Evolutionary conservation across 768 basidiomycete species (phyloP), one percentile per base, ranked within the genome.

Genomic region (Amanita pallidorosea): DNA sequence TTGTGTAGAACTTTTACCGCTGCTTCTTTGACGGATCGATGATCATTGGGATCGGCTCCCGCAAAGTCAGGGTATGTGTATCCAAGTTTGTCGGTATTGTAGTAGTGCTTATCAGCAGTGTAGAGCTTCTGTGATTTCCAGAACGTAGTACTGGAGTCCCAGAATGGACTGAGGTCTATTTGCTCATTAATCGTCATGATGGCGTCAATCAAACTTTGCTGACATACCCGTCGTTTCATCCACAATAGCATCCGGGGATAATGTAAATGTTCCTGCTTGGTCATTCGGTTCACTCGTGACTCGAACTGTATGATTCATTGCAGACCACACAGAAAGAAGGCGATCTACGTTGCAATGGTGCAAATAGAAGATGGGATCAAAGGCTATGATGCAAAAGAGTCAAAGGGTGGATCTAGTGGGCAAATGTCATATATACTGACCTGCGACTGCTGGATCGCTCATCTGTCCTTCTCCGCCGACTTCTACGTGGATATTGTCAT

Each of bases 261-360:
- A 56, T 15, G 64, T 66, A 50, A 64, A 68, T 2, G 65, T 67
- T 12, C 67, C 70, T 37, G 58, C 58, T 5, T 57, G 12, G 42
- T 51, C 49, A 29, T 44, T 51, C n/a, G 7, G 8, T 17, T 65
- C 65, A 6, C 47, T 51, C 27, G 57, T 60, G 5, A 75, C 70
- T 68, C 70, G 72, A 5, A 70, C 65, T 3, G 55, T 59, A 0
- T 64, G 69, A 54, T 78, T 67, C 40, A 78, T 52, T 1, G 72
- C 75, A 5, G 67, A 62, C 77, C 76, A 79, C 15, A 79, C 62
- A 6, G 75, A 65, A 20, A 77, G 62, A 54, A 76, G n/a, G 18
- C 76, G 71, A 53, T 80, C 78, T 22, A 78, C 75, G 42, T 80
- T 75, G 52, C 60, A 54, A 56, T 80, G 77, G 54, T 79, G 78